Evolutionary conservation across 805 yeast species (phyloP).

Genomic region (Kuraishia capsulata): DNA sequence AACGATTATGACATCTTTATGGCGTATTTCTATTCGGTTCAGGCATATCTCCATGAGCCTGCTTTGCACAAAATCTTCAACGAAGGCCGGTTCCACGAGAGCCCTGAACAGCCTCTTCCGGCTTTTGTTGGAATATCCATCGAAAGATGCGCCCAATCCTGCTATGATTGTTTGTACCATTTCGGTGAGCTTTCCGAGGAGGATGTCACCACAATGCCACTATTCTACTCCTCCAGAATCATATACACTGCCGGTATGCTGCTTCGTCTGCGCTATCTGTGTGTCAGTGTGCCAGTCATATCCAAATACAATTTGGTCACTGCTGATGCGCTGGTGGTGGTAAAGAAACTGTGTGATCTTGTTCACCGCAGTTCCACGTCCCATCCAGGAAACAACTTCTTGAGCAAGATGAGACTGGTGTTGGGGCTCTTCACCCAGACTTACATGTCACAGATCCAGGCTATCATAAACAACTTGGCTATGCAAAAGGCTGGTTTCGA

Average conservation of each 20-base stretch:
- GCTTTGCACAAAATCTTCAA: slow-evolving; percentile 17
- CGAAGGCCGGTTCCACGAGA: background rate
- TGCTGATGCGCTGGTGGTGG: slow-evolving; percentile 24
- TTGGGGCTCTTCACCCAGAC: slow-evolving; percentile 53
- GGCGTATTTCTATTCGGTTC: slow-evolving; percentile 52
- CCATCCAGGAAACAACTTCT: slow-evolving; percentile 37
- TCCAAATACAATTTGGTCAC: slow-evolving; percentile 38
- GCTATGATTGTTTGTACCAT: slow-evolving; percentile 39
- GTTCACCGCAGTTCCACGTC: slow-evolving; percentile 19
- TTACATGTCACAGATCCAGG: slow-evolving; percentile 42
- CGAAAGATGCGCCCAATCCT: slow-evolving; percentile 42
- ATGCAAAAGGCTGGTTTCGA: background rate
- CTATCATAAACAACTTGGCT: slow-evolving; percentile 7
- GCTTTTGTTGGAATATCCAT: slow-evolving; percentile 30
- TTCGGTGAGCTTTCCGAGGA: slow-evolving; percentile 33
- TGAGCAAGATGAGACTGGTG: slow-evolving; percentile 46
- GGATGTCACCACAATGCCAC: slow-evolving; percentile 48
- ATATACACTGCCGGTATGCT: slow-evolving; percentile 62
- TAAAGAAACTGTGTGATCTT: slow-evolving; percentile 14
- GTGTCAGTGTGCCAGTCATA: slow-evolving; percentile 41
- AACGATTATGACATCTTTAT: slow-evolving; percentile 27
- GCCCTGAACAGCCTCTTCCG: slow-evolving; percentile 7
- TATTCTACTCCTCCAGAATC: slow-evolving; percentile 45
- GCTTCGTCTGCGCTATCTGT: slow-evolving; percentile 44
- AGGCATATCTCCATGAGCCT: slow-evolving; percentile 61